A percentile compares a stretch with the other conserved stretches of the same genome.
Evolutionary conservation across 73 alveolate genomes (phyloP).

Genomic region (Paramecium biaurelia): DNA sequence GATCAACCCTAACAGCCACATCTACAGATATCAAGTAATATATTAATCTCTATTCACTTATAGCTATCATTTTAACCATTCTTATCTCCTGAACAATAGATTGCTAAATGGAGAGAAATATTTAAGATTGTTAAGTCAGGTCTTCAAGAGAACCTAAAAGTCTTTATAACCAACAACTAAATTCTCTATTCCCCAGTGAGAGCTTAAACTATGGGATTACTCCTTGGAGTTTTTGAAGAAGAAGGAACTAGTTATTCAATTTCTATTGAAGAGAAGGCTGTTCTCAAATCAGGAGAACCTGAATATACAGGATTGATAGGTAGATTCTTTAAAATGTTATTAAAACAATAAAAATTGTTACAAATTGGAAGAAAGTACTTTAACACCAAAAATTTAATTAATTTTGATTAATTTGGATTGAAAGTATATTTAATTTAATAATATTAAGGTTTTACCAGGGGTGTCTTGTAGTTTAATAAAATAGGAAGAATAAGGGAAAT

Average conservation of each 20-base stretch:
- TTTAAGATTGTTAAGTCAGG: conserved; percentile 32
- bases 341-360: neutral
- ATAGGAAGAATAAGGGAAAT: neutral
- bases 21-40: neutral
- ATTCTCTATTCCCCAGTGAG: neutral
- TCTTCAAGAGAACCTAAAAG: neutral
- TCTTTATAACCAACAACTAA: neutral
- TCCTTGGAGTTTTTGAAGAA: neutral
- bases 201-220: neutral
- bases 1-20: neutral
- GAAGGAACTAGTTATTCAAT: conserved; percentile 14
- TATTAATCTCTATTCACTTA: neutral
- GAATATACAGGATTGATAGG: conserved; percentile 35
- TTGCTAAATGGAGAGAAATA: conserved; percentile 9
- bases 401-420: conserved; percentile 13
- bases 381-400: conserved; percentile 13
- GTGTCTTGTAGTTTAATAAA: neutral
- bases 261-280: conserved; percentile 17
- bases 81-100: neutral
- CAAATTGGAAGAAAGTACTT: conserved; percentile 5
- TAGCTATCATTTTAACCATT: neutral
- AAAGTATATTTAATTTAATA: neutral
- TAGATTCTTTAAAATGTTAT: conserved; percentile 29
- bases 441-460: conserved; percentile 12
- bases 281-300: conserved; percentile 20